A percentile compares a stretch with the other conserved stretches of the same genome.
phyloP scores from a whole-genome alignment of 257 asterid species.

The Nicotiana undulata region DNA sequence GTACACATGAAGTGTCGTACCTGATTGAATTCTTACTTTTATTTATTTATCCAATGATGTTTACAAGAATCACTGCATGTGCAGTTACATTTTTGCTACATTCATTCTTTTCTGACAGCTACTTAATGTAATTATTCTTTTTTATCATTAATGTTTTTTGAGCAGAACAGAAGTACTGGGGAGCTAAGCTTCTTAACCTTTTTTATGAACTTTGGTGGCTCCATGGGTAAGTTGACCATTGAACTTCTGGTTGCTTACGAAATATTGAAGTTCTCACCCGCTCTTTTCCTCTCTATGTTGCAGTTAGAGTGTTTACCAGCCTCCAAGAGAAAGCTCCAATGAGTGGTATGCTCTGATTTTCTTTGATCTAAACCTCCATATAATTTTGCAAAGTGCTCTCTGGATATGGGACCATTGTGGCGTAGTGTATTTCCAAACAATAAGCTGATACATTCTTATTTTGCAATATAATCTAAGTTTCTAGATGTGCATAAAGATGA shows the following conservation, averaged over 20 bases:
- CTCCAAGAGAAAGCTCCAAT: constrained; percentile 79
- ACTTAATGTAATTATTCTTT: background rate
- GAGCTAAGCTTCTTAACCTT: constrained; percentile 89
- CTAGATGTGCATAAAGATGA: background rate
- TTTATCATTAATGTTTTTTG: constrained; percentile 13
- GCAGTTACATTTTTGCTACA: background rate
- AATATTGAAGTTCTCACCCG: background rate
- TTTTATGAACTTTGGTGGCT: constrained; percentile 78
- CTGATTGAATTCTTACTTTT: background rate
- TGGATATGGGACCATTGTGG: background rate
- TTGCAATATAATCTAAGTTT: background rate
- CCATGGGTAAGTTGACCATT: constrained; percentile 50
- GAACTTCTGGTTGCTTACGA: background rate
- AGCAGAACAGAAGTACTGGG: constrained; percentile 87
- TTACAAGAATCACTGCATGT: background rate
- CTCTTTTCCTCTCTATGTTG: constrained; percentile 16
- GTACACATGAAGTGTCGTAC: background rate
- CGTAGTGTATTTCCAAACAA: background rate
- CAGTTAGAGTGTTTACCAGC: constrained; percentile 93
- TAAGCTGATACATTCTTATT: background rate
- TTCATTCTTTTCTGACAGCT: background rate
- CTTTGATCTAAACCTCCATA: background rate
- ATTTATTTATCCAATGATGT: too few relatives aligned
- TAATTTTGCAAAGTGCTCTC: background rate
- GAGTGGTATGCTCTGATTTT: constrained; percentile 52